These are phyloP conservation scores for Cryptococcus wingfieldii DNA, from an alignment of 1,284 basidiomycete species.

Conservation along the genomic window DNA sequence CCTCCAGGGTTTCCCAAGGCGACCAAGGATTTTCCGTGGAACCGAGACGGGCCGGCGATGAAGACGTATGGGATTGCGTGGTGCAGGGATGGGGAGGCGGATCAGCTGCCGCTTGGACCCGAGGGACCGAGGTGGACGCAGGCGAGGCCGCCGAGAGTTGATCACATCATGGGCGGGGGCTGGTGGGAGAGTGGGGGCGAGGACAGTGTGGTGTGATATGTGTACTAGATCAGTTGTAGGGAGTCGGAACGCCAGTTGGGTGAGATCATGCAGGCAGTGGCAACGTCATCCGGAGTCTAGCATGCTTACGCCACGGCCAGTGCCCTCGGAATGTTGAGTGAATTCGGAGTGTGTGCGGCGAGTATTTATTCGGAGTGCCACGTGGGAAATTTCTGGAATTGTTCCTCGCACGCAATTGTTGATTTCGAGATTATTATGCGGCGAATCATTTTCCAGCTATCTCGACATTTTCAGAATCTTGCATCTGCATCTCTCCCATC, in stretches of 20 bases:
- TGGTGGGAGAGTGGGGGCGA: slow-evolving; percentile 26
- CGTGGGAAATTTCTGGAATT: slow-evolving; percentile 7
- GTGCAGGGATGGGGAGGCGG: slow-evolving; percentile 15
- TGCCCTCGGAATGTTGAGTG: not conserved
- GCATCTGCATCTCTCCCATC: slow-evolving; percentile 3
- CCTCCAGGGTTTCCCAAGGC: slow-evolving; percentile 25
- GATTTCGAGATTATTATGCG: not conserved
- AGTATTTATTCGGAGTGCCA: slow-evolving; percentile 16
- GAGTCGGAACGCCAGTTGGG: no score
- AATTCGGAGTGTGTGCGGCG: not conserved
- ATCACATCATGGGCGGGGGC: slow-evolving; percentile 14
- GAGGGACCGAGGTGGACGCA: slow-evolving; percentile 26
- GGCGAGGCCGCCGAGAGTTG: slow-evolving; percentile 27
- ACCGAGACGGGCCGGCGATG: slow-evolving; percentile 33
- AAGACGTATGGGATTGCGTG: slow-evolving; percentile 33
- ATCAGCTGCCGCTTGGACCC: slow-evolving; percentile 16
- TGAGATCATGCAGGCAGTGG: no score
- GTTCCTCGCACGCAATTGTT: slow-evolving; percentile 10
- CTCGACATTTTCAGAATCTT: not conserved
- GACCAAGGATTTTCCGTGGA: slow-evolving; percentile 17
- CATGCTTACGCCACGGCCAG: no score
- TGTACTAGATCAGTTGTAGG: no score
- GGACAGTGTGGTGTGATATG: not conserved
- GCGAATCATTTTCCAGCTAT: not conserved
- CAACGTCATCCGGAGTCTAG: not conserved